Evolutionary conservation across 2,329 filamentous ascomycete species (phyloP), one percentile per base, ranked within the genome.

Genomic region (Remersonia thermophila): DNA sequence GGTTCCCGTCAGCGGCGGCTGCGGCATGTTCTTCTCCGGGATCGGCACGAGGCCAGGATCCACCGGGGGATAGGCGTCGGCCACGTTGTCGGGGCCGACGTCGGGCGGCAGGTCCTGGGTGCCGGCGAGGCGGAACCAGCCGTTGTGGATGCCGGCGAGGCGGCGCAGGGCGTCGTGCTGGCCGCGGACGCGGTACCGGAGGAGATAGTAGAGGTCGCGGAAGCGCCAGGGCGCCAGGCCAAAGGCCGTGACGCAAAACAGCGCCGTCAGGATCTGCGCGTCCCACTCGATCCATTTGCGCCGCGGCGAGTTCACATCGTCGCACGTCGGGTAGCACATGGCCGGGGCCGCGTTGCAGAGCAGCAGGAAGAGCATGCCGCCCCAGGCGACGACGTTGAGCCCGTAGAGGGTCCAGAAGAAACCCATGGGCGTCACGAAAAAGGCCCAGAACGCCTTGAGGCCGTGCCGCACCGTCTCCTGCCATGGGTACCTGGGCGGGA

Each of bases 161-260:
- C 69, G 69, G 28, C 80, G 70, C 26, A 89, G 64, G 4, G 69
- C 78, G 13, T 67, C 55, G 18, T 68, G 52, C 35, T 73, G 59
- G 38, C 67, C 61, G 23, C 51, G 39, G 0, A 79, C 33, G 16
- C 83, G 68, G 59, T 71, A 91, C 50, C 70, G 67, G 33, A 82
- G 56, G 25, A 86, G 64, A 53, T 75, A 85, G 54, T 79, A 91
- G 8, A 85, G 59, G 53, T 93, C 85, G 23, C 85, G 69, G 47
- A 87, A 81, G 23, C 85, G 72, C 85, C 84, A 93, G 0, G 85
- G 85, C 1, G 82, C 78, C 10, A 91, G 67, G 0, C 85, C 85
- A 46, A 93, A 89, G 1, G 79, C 84, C 1, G 84, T 89, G 6
- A 93, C 77, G 57, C 83, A 91, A 66, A 93, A 93, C 1, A 93